Evolutionary conservation across 306 rosid genomes (phyloP).

Genomic region (Echinosophora koreensis): DNA sequence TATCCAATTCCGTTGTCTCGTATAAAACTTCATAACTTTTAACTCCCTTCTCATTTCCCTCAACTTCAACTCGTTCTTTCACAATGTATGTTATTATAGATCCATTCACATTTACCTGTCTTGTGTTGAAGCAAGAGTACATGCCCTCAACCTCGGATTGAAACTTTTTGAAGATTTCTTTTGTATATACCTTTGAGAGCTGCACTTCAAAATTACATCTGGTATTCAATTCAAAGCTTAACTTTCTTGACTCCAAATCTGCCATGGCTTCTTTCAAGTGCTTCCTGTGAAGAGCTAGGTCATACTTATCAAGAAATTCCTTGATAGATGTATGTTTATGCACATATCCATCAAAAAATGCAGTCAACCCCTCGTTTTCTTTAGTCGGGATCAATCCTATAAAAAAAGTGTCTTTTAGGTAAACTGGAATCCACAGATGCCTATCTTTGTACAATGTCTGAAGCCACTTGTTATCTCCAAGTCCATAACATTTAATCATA

Average conservation of each 20-base stretch:
- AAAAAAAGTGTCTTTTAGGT: slow-evolving; percentile 69
- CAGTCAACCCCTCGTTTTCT: slow-evolving; percentile 55
- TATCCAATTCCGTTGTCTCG: slow-evolving; percentile 66
- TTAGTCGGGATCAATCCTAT: slow-evolving; percentile 71
- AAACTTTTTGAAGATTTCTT: slow-evolving; percentile 64
- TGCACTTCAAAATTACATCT: slow-evolving; percentile 70
- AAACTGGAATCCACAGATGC: slow-evolving; percentile 75
- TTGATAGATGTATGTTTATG: slow-evolving; percentile 80
- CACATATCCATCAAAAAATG: slow-evolving; percentile 79
- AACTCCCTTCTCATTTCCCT: slow-evolving; percentile 64
- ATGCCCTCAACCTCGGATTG: slow-evolving; percentile 81
- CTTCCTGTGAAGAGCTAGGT: slow-evolving; percentile 77
- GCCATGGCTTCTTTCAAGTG: slow-evolving; percentile 67
- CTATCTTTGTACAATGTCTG: slow-evolving; percentile 66
- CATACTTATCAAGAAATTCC: slow-evolving; percentile 81
- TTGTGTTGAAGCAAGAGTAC: slow-evolving; percentile 79
- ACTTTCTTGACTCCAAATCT: slow-evolving; percentile 62
- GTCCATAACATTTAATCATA: slow-evolving; percentile 59
- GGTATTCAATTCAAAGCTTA: slow-evolving; percentile 57
- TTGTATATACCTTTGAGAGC: slow-evolving; percentile 69
- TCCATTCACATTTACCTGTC: slow-evolving; percentile 70
- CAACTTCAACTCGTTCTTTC: slow-evolving; percentile 72
- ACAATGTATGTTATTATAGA: slow-evolving; percentile 73
- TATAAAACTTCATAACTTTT: slow-evolving; percentile 68
- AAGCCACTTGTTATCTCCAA: slow-evolving; percentile 76